A percentile compares a stretch with the other conserved stretches of the same genome.
Conservation (phyloP, 192 early-diverging fungal genomes). For the Coemansia sp. region DNA sequence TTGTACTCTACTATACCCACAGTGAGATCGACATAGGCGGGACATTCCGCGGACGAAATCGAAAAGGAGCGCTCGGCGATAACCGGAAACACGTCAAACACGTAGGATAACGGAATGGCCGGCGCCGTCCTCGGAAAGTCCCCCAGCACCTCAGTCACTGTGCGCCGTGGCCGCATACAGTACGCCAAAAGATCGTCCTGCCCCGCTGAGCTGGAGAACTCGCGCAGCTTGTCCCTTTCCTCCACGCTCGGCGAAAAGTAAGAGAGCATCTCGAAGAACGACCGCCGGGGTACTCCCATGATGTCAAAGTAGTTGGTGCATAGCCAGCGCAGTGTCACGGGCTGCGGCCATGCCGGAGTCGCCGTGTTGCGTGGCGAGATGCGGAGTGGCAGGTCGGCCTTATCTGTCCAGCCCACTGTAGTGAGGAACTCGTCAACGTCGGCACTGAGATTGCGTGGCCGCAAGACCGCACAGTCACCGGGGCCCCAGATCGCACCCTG, state of each 20-base stretch:
- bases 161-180: constrained; percentile 78
- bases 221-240: constrained; percentile 80
- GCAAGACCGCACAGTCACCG: constrained; percentile 80
- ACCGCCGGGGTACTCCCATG: constrained; percentile 81
- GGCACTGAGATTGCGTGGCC: constrained; percentile 70
- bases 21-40: constrained; percentile 66
- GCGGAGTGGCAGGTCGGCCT: constrained; percentile 47
- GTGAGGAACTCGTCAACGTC: constrained; percentile 73
- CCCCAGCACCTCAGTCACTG: constrained; percentile 78
- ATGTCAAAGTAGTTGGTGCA: constrained; percentile 81
- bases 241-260: constrained; percentile 72
- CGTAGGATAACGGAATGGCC: constrained; percentile 72
- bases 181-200: constrained; percentile 90
- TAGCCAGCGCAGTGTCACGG: constrained; percentile 73
- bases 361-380: not conserved
- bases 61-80: constrained; percentile 84
- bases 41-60: constrained; percentile 69
- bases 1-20: constrained; percentile 88
- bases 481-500: constrained; percentile 45
- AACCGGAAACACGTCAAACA: constrained; percentile 82
- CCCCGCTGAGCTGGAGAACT: constrained; percentile 78
- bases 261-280: constrained; percentile 87
- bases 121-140: constrained; percentile 74
- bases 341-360: not conserved
- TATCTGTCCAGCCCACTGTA: constrained; percentile 57